phyloP scores from a whole-genome alignment of 495 filamentous ascomycete genomes.

The Hapsidospora chrysogenum region DNA sequence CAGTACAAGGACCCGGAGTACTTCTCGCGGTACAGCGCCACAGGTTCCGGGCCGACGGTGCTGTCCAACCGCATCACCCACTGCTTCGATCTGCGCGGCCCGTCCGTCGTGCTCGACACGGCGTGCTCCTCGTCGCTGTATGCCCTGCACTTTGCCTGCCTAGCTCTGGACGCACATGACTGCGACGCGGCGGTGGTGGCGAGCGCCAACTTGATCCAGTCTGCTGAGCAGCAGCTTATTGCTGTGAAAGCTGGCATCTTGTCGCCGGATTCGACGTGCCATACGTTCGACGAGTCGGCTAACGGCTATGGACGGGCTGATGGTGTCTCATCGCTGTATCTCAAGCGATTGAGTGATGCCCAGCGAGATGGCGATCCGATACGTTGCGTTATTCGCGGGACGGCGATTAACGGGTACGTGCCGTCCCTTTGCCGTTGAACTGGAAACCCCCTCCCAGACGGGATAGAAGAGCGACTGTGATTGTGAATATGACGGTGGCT shows the following conservation, averaged over 20 bases:
- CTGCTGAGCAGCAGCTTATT: slow-evolving; percentile 15
- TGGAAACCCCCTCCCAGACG: too few relatives aligned
- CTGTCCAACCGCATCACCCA: slow-evolving; percentile 25
- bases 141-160: slow-evolving; percentile 29
- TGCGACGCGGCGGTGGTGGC: slow-evolving; percentile 22
- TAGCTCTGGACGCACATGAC: slow-evolving; percentile 19
- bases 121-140: slow-evolving; percentile 32
- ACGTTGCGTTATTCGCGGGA: slow-evolving; percentile 32
- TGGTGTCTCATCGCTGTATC: slow-evolving; percentile 24
- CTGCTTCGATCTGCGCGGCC: slow-evolving; percentile 23
- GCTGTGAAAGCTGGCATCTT: slow-evolving; percentile 22
- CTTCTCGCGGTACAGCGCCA: slow-evolving; percentile 8
- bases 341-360: slow-evolving; percentile 34
- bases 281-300: slow-evolving; percentile 19
- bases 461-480: too few relatives aligned
- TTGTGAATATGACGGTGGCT: slow-evolving; percentile 36
- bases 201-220: slow-evolving; percentile 18
- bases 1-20: slow-evolving; percentile 11
- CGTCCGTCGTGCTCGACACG: slow-evolving; percentile 22
- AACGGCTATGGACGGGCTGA: slow-evolving; percentile 43
- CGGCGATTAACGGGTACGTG: slow-evolving; percentile 25
- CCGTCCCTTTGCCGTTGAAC: too few relatives aligned
- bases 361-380: slow-evolving; percentile 23
- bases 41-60: slow-evolving; percentile 11
- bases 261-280: slow-evolving; percentile 22